phyloP scores from a whole-genome alignment of 306 rosid genomes.

The Begonia masoniana region DNA sequence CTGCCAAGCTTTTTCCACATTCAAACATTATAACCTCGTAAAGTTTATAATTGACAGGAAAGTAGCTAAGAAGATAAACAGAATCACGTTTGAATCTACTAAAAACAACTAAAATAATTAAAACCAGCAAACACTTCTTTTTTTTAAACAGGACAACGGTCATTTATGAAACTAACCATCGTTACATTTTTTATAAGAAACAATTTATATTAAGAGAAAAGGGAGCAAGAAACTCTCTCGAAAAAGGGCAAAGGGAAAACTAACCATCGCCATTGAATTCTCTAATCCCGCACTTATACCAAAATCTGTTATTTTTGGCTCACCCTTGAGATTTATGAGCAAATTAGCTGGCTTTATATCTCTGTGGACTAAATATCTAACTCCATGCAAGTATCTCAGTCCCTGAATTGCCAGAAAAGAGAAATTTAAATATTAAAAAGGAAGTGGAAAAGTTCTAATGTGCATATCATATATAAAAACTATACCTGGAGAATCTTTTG shows the following conservation, averaged over 20 bases:
- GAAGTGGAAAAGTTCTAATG: conserved; percentile 4
- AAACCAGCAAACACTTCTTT: too few species aligned
- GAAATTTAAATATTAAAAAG: conserved; percentile 2
- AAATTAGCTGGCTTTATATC: conserved; percentile 97
- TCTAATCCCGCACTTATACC: conserved; percentile 98
- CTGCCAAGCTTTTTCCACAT: too few species aligned
- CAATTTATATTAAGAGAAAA: too few species aligned
- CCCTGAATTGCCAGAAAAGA: conserved; percentile 41
- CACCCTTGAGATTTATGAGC: conserved; percentile 88
- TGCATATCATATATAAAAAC: conserved; percentile 8
- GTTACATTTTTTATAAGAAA: too few species aligned
- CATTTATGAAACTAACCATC: too few species aligned
- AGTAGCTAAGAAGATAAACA: background rate
- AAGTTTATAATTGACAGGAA: background rate
- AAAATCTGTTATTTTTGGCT: conserved; percentile 90
- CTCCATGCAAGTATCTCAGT: conserved; percentile 82
- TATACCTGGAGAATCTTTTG: conserved; percentile 73
- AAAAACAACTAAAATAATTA: too few species aligned
- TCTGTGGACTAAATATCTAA: conserved; percentile 83
- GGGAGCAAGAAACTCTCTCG: too few species aligned
- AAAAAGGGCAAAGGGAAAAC: conserved; percentile 8
- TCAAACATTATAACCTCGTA: too few species aligned
- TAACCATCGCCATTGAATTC: conserved; percentile 93
- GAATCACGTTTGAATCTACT: too few species aligned
- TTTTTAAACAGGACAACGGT: too few species aligned